phyloP scores from a whole-genome alignment of 2,329 filamentous ascomycete species.

The Trichoderma lentiforme region DNA sequence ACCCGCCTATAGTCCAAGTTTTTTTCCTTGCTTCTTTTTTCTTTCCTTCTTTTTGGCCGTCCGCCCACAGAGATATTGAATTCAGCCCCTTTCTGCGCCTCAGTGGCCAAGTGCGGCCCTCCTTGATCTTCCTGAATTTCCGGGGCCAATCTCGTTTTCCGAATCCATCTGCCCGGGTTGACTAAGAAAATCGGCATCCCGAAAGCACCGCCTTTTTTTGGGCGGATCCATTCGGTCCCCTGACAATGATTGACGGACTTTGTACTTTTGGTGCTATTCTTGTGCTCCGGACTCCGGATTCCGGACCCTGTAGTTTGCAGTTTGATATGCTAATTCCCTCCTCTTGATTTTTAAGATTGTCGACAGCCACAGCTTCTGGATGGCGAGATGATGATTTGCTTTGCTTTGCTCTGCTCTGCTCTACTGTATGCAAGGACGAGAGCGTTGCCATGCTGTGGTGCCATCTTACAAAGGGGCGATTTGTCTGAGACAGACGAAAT shows the following conservation, averaged over 20 bases:
- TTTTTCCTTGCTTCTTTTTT: neutral
- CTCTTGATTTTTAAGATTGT: neutral
- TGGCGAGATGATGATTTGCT: neutral
- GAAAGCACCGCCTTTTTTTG: constrained; percentile 3
- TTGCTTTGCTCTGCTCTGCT: neutral
- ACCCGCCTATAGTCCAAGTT: neutral
- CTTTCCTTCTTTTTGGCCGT: neutral
- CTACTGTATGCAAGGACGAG: neutral
- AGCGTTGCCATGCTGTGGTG: neutral
- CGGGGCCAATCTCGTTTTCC: constrained; percentile 10
- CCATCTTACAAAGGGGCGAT: neutral
- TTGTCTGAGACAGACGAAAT: constrained; percentile 2
- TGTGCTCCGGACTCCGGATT: neutral
- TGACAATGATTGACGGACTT: neutral
- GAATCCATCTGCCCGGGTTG: neutral
- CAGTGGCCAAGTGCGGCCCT: neutral
- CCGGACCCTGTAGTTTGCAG: neutral
- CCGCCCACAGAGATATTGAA: neutral
- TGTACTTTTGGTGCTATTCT: neutral
- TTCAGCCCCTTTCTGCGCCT: constrained; percentile 8
- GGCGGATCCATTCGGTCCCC: constrained; percentile 1
- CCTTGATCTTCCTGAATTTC: constrained; percentile 8
- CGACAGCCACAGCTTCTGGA: neutral
- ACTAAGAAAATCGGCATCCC: neutral
- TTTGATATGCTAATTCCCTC: neutral